Conservation (phyloP, 768 basidiomycete species). For the Suillus tomentosus region DNA sequence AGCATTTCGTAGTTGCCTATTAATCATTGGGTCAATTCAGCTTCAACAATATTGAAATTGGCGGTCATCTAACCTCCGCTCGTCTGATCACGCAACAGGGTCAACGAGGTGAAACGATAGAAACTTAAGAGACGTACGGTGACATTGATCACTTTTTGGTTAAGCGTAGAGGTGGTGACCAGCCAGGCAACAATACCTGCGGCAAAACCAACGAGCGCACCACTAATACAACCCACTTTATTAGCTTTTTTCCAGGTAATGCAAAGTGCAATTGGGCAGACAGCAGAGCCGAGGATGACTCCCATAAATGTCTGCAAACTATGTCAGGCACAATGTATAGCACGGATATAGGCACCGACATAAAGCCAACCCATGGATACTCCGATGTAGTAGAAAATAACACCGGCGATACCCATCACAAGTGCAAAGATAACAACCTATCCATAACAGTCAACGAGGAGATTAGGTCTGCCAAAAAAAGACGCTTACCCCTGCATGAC, state of each 20-base stretch:
- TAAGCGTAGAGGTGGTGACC: constrained; percentile 71
- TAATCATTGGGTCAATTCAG: background rate
- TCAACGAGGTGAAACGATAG: constrained; percentile 3
- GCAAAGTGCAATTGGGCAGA: constrained; percentile 84
- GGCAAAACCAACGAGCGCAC: constrained; percentile 67
- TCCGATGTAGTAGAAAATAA: constrained; percentile 89
- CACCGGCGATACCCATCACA: constrained; percentile 79
- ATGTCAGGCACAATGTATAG: background rate
- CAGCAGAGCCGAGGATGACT: constrained; percentile 80
- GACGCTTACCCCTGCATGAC: constrained; percentile 59
- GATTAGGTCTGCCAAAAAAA: background rate
- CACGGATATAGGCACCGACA: constrained; percentile 43
- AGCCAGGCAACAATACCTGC: constrained; percentile 83
- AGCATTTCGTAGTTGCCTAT: constrained; percentile 70
- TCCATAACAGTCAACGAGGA: background rate
- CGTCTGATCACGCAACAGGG: constrained; percentile 33
- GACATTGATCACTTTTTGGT: constrained; percentile 72
- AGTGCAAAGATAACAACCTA: constrained; percentile 72
- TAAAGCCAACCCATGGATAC: constrained; percentile 95
- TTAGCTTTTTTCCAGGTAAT: constrained; percentile 88
- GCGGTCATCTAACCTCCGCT: constrained; percentile 50
- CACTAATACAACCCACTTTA: constrained; percentile 80
- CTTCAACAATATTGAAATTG: constrained; percentile 4
- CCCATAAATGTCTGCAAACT: constrained; percentile 80
- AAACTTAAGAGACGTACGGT: constrained; percentile 41